Conservation (phyloP, 1,284 basidiomycete genomes). For the Ustilago bromivora region DNA sequence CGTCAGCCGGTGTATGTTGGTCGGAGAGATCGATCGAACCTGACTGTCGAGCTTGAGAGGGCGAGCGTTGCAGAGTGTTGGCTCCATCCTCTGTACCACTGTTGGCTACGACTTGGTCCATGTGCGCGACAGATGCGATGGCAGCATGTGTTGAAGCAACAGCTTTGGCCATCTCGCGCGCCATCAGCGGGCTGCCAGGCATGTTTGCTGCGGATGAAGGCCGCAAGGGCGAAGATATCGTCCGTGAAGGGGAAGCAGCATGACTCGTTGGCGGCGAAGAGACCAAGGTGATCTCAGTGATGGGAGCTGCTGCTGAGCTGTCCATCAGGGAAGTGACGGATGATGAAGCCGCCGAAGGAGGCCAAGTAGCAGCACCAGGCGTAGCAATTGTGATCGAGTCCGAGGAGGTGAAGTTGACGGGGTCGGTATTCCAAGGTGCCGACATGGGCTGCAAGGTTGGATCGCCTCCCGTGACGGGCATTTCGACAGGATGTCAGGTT, state of each 20-base stretch:
- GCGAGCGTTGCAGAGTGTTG: conserved; percentile 9
- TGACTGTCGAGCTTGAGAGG: not conserved
- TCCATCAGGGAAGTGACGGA: conserved; percentile 21
- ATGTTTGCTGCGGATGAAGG: conserved; percentile 23
- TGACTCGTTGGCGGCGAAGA: conserved; percentile 39
- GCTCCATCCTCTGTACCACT: conserved; percentile 30
- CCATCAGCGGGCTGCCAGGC: not conserved
- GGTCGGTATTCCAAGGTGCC: conserved; percentile 17
- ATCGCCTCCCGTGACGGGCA: conserved; percentile 23
- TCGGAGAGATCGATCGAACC: not conserved
- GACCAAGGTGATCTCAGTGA: conserved; percentile 34
- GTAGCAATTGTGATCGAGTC: conserved; percentile 1
- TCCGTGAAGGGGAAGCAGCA: conserved; percentile 20
- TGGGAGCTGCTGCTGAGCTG: conserved; percentile 23
- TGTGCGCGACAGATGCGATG: not conserved
- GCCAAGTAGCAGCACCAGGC: conserved; percentile 26
- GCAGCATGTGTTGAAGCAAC: not conserved
- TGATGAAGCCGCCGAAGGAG: conserved; percentile 27
- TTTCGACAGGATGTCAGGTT: conserved; percentile 3
- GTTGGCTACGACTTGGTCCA: conserved; percentile 17
- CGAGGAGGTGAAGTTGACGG: not conserved
- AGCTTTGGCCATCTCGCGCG: not conserved
- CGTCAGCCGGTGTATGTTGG: not conserved
- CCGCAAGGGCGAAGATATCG: conserved; percentile 19
- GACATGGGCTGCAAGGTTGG: conserved; percentile 15